Evolutionary conservation across 306 rosid species (phyloP).

Genomic region (Cicer arietinum): DNA sequence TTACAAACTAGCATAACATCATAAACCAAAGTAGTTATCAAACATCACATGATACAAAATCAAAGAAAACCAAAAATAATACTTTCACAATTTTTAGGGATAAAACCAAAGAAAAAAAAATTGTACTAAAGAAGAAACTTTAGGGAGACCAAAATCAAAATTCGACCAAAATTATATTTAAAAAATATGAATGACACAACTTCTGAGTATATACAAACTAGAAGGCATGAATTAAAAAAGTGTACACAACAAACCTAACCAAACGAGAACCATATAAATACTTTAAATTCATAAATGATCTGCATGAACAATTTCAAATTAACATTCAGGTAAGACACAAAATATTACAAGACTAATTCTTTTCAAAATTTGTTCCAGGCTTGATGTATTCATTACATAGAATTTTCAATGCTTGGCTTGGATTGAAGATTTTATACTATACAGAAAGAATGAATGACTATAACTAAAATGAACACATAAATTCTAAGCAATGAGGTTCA

Average conservation of each 20-base stretch:
- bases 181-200: too few species aligned
- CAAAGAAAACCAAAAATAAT: too few species aligned
- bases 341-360: conserved; percentile 21
- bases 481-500: conserved; percentile 34
- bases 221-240: conserved; percentile 25
- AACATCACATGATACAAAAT: too few species aligned
- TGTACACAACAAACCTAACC: conserved; percentile 38
- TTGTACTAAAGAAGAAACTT: too few species aligned
- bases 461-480: conserved; percentile 32
- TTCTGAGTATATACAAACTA: conserved; percentile 17
- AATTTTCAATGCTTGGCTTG: conserved; percentile 3
- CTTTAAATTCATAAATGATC: conserved; percentile 1
- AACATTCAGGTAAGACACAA: conserved; percentile 24
- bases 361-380: conserved; percentile 38
- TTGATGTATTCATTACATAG: neutral
- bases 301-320: conserved; percentile 25
- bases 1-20: too few species aligned
- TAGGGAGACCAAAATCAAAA: too few species aligned
- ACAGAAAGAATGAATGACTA: conserved; percentile 42
- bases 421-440: conserved; percentile 25
- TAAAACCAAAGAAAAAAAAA: too few species aligned
- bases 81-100: too few species aligned
- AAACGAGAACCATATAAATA: neutral
- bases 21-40: too few species aligned
- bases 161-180: too few species aligned